Evolutionary conservation across 176 grass and related monocot genomes (phyloP).

Genomic region (Calamus simplicifolius): DNA sequence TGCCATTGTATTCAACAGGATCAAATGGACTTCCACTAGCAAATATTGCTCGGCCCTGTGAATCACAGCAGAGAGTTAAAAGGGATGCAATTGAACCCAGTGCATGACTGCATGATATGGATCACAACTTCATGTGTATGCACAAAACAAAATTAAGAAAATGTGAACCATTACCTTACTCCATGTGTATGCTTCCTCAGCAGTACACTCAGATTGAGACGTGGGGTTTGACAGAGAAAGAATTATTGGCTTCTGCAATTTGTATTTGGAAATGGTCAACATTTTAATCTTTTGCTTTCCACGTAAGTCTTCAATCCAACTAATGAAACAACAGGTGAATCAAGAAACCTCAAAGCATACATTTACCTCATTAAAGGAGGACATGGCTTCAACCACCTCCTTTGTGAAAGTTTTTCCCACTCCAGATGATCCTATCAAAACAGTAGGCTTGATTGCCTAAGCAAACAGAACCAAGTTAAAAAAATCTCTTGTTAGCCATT

Average conservation of each 20-base stretch:
- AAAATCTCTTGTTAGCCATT: no score
- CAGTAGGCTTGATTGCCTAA: conserved; percentile 63
- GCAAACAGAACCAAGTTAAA: not conserved
- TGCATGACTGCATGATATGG: not conserved
- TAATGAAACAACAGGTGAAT: not conserved
- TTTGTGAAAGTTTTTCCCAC: conserved; percentile 85
- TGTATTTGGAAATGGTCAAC: not conserved
- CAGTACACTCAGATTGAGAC: conserved; percentile 76
- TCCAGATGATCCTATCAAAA: conserved; percentile 72
- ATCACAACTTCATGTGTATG: not conserved
- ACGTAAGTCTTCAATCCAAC: not conserved
- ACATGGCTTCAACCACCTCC: conserved; percentile 73
- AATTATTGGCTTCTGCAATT: conserved; percentile 63
- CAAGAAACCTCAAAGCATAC: not conserved
- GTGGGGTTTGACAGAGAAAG: conserved; percentile 87
- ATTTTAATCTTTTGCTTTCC: conserved; percentile 3
- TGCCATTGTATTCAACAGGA: conserved; percentile 82
- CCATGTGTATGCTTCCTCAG: conserved; percentile 97
- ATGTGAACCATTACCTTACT: conserved; percentile 60
- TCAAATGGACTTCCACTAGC: conserved; percentile 93
- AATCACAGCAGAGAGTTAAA: not conserved
- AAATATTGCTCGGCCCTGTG: conserved; percentile 85
- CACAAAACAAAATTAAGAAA: not conserved
- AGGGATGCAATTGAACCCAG: not conserved
- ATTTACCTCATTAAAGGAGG: conserved; percentile 74